Percentiles rank a stretch among this genome's conserved stretches.
These are phyloP conservation scores for Geotrichum macrosporum DNA, from an alignment of 1,139 yeast species.

Conservation along the genomic window DNA sequence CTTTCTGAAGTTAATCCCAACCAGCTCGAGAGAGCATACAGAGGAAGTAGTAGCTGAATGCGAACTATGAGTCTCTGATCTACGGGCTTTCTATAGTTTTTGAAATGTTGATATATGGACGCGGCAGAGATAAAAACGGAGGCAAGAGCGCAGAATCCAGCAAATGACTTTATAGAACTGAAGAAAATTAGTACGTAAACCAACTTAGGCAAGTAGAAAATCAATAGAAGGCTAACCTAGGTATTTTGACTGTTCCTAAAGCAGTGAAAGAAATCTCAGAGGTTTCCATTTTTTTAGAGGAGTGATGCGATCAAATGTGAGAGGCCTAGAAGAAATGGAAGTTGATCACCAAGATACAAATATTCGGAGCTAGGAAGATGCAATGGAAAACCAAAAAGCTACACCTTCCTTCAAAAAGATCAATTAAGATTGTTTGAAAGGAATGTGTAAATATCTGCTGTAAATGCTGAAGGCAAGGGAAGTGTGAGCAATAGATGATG, in stretches of 20 bases:
- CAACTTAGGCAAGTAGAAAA: no score
- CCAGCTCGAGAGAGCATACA: slow-evolving; percentile 54
- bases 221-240: not conserved
- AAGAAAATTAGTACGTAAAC: not conserved
- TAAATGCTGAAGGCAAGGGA: no score
- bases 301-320: no score
- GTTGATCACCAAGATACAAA: no score
- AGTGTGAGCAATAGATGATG: no score
- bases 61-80: slow-evolving; percentile 84
- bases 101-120: slow-evolving; percentile 51
- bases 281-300: no score
- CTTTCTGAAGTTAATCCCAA: slow-evolving; percentile 49
- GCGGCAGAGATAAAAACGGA: slow-evolving; percentile 44
- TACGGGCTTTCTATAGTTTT: slow-evolving; percentile 79
- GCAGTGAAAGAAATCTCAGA: not conserved
- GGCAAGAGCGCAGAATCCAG: slow-evolving; percentile 29
- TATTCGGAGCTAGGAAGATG: no score
- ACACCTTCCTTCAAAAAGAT: no score
- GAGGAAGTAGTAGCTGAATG: slow-evolving; percentile 58
- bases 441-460: no score
- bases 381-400: no score
- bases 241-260: slow-evolving; percentile 7
- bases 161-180: slow-evolving; percentile 17
- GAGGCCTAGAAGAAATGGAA: no score
- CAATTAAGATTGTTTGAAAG: no score